phyloP scores from a whole-genome alignment of 2,329 filamentous ascomycete genomes.

The Fusarium acutatum region DNA sequence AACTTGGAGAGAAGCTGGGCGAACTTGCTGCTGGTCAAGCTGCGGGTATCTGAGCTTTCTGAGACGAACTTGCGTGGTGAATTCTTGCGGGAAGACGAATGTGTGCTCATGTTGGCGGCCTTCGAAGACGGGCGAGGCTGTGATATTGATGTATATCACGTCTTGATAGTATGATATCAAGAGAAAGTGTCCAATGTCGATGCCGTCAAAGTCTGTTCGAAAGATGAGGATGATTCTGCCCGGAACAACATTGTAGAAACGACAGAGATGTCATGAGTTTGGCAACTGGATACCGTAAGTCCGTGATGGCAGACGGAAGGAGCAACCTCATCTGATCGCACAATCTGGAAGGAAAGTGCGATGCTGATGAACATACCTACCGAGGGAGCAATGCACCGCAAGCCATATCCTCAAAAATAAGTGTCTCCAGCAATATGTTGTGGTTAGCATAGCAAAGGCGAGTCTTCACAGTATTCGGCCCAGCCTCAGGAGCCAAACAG shows the following conservation, averaged over 20 bases:
- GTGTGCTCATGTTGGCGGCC: constrained; percentile 24
- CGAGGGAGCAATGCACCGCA: not conserved
- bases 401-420: not conserved
- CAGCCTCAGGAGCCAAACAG: not conserved
- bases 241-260: not conserved
- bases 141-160: not conserved
- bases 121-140: not conserved
- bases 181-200: constrained; percentile 16
- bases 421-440: not conserved
- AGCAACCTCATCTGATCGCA: not conserved
- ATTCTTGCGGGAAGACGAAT: not conserved
- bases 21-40: constrained; percentile 26
- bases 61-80: constrained; percentile 14
- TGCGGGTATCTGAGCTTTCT: constrained; percentile 1
- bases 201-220: constrained; percentile 30
- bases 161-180: not conserved
- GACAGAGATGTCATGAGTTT: not conserved
- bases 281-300: not conserved
- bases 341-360: not conserved
- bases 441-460: not conserved
- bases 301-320: not conserved
- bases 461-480: not conserved
- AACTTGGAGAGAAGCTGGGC: constrained; percentile 49
- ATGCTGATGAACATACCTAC: not conserved
- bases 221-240: constrained; percentile 15